A percentile compares a stretch with the other conserved stretches of the same genome.
phyloP scores from a whole-genome alignment of 768 basidiomycete genomes.

The Leccinum arenicola region DNA sequence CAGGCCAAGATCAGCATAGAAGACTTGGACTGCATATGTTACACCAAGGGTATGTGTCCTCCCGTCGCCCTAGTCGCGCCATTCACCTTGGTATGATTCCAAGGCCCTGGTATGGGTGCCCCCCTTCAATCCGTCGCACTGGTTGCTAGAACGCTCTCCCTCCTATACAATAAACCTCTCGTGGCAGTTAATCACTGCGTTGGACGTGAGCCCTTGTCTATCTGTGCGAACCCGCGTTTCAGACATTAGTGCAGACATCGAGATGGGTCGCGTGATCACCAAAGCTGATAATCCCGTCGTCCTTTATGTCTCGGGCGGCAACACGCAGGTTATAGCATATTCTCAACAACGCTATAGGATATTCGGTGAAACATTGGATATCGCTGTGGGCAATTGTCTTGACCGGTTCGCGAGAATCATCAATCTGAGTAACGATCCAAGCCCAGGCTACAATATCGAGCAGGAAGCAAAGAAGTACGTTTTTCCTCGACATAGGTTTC shows the following conservation, averaged over 20 bases:
- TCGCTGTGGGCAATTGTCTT: slow-evolving; percentile 98
- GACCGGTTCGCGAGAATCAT: slow-evolving; percentile 97
- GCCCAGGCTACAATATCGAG: slow-evolving; percentile 96
- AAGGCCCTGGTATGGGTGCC: slow-evolving; percentile 99
- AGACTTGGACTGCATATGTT: slow-evolving; percentile 93
- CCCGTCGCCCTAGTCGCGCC: background rate
- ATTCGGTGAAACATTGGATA: slow-evolving; percentile 98
- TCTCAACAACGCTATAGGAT: slow-evolving; percentile 97
- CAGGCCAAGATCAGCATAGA: slow-evolving; percentile 68
- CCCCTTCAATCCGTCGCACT: slow-evolving; percentile 93
- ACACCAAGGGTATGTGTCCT: slow-evolving; percentile 75
- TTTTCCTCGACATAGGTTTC: background rate
- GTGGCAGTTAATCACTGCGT: slow-evolving; percentile 99
- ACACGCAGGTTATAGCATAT: slow-evolving; percentile 99
- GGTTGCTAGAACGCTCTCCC: slow-evolving; percentile 86
- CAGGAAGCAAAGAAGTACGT: slow-evolving; percentile 85
- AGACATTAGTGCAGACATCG: slow-evolving; percentile 68
- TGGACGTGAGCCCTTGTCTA: slow-evolving; percentile 64
- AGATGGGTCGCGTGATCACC: slow-evolving; percentile 96
- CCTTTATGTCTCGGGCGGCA: slow-evolving; percentile 97
- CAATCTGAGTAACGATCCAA: slow-evolving; percentile 91
- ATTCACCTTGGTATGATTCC: background rate
- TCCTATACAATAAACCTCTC: slow-evolving; percentile 86
- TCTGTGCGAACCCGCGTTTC: background rate
- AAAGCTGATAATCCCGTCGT: slow-evolving; percentile 94